These are phyloP conservation scores for Nigrospora osmanthi DNA, from an alignment of 2,329 filamentous ascomycete genomes.

Conservation along the genomic window DNA sequence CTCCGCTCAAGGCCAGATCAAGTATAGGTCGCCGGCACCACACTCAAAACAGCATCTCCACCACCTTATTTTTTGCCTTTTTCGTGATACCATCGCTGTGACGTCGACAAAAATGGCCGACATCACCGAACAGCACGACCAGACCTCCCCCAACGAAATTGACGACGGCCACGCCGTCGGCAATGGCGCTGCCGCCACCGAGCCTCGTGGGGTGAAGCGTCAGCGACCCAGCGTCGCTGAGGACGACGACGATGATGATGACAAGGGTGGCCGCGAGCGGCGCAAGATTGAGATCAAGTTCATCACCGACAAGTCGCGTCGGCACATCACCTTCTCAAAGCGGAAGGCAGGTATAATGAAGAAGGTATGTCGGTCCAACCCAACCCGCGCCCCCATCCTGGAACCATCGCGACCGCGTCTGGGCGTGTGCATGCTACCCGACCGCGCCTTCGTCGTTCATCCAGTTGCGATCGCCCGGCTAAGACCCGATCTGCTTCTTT, in stretches of 20 bases:
- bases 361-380: conserved; percentile 67
- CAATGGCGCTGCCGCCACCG: conserved; percentile 61
- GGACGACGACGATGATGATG: conserved; percentile 95
- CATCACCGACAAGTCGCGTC: conserved; percentile 98
- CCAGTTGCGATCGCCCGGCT: conserved; percentile 1
- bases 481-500: too few relatives aligned
- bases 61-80: conserved; percentile 43
- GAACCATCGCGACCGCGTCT: conserved; percentile 10
- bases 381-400: too few relatives aligned
- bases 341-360: conserved; percentile 99
- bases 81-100: conserved; percentile 36
- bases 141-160: conserved; percentile 65
- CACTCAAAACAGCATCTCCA: conserved; percentile 59
- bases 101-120: conserved; percentile 56
- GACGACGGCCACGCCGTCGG: conserved; percentile 65
- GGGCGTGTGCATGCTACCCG: conserved; percentile 5
- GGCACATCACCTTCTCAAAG: conserved; percentile 99
- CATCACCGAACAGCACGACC: conserved; percentile 70
- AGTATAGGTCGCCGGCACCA: conserved; percentile 60
- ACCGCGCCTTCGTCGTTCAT: background rate
- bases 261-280: conserved; percentile 95
- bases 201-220: conserved; percentile 83
- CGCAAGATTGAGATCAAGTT: conserved; percentile 99
- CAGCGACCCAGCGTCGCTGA: conserved; percentile 74
- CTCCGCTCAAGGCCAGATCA: conserved; percentile 53